These are phyloP conservation scores for Hypsizygus marmoreus DNA, from an alignment of 768 basidiomycete genomes.

Conservation along the genomic window DNA sequence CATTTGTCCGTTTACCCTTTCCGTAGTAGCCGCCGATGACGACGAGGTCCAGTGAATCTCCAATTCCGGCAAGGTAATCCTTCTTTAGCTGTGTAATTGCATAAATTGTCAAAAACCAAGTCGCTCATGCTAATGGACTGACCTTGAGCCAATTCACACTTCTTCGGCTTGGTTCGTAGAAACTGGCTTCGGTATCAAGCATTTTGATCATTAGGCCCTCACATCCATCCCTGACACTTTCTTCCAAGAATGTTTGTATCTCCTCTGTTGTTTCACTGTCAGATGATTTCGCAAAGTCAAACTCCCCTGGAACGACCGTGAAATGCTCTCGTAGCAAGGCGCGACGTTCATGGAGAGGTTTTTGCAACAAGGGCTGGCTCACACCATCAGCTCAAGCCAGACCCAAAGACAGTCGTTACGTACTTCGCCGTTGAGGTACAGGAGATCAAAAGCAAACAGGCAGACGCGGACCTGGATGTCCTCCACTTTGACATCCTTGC, in stretches of 20 bases:
- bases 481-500: slow-evolving; percentile 97
- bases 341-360: slow-evolving; percentile 74
- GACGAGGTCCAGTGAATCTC: slow-evolving; percentile 95
- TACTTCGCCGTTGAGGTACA: slow-evolving; percentile 98
- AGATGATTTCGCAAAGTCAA: slow-evolving; percentile 89
- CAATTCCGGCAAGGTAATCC: slow-evolving; percentile 94
- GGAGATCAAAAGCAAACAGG: slow-evolving; percentile 92
- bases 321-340: slow-evolving; percentile 80
- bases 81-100: slow-evolving; percentile 80
- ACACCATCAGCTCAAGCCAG: background rate
- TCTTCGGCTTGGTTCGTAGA: slow-evolving; percentile 92
- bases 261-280: slow-evolving; percentile 91
- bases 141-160: slow-evolving; percentile 99
- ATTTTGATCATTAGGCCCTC: slow-evolving; percentile 99
- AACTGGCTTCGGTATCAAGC: slow-evolving; percentile 89
- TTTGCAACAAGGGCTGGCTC: slow-evolving; percentile 77
- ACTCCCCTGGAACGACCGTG: slow-evolving; percentile 81
- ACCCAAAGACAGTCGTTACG: slow-evolving; percentile 19
- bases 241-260: slow-evolving; percentile 92
- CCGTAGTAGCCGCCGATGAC: slow-evolving; percentile 98
- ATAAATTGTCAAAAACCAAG: slow-evolving; percentile 4
- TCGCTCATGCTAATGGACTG: slow-evolving; percentile 3
- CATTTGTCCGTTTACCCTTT: slow-evolving; percentile 95
- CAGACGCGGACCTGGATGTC: slow-evolving; percentile 97
- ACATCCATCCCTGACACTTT: slow-evolving; percentile 97